Evolutionary conservation across 164 flowering plant genomes (phyloP).

Genomic region (Amborella trichopoda): DNA sequence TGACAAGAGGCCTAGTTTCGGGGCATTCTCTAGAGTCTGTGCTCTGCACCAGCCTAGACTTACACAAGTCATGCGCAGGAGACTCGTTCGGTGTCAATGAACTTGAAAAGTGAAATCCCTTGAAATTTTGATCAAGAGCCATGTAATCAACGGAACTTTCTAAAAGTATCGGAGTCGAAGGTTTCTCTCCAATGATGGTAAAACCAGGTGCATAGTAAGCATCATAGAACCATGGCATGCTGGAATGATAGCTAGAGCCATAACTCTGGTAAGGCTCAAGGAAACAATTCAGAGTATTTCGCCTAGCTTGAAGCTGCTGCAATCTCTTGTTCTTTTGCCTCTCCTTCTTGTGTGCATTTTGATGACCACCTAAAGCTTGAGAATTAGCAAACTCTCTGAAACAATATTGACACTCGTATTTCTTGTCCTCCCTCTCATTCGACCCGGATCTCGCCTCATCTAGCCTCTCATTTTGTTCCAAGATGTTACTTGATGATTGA

Average conservation of each 20-base stretch:
- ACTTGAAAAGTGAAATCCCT: too few relatives aligned
- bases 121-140: too few relatives aligned
- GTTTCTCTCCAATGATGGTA: too few relatives aligned
- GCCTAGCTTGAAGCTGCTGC: slow-evolving; percentile 82
- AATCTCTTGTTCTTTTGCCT: slow-evolving; percentile 72
- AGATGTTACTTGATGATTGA: slow-evolving; percentile 33
- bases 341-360: slow-evolving; percentile 96
- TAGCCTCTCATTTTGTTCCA: slow-evolving; percentile 12
- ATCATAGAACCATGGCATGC: slow-evolving; percentile 28
- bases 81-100: too few relatives aligned
- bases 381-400: slow-evolving; percentile 73
- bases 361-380: slow-evolving; percentile 97
- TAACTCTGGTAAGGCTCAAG: slow-evolving; percentile 40
- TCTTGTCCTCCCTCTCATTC: slow-evolving; percentile 26
- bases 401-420: slow-evolving; percentile 76
- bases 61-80: too few relatives aligned
- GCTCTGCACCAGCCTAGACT: too few relatives aligned
- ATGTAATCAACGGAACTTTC: too few relatives aligned
- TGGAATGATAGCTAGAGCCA: slow-evolving; percentile 11
- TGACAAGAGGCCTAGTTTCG: too few relatives aligned
- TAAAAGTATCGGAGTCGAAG: too few relatives aligned
- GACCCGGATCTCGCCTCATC: slow-evolving; percentile 8
- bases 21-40: too few relatives aligned
- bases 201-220: too few relatives aligned
- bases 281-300: slow-evolving; percentile 44